A percentile compares a stretch with the other conserved stretches of the same genome.
phyloP scores from a whole-genome alignment of 176 grass and related monocot species.

The Musa schizocarpa region DNA sequence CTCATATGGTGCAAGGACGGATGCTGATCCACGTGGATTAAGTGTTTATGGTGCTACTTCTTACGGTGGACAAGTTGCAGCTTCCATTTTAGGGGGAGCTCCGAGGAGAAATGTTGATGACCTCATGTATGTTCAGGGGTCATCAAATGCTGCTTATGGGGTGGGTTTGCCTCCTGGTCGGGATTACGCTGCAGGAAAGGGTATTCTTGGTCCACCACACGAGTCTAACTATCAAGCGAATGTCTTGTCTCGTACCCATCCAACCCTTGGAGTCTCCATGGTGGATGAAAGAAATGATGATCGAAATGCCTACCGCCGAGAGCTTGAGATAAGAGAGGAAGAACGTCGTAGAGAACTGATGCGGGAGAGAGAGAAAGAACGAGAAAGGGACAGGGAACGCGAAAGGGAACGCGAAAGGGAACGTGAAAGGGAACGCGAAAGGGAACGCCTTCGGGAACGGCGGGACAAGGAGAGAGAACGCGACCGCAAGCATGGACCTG shows the following conservation, averaged over 20 bases:
- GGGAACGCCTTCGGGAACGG: conserved; percentile 56
- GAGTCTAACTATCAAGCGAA: conserved; percentile 60
- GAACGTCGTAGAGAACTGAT: conserved; percentile 57
- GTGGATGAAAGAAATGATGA: conserved; percentile 57
- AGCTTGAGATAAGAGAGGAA: conserved; percentile 84
- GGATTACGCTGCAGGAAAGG: conserved; percentile 73
- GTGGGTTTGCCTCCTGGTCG: conserved; percentile 60
- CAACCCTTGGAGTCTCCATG: conserved; percentile 48
- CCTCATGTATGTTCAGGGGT: conserved; percentile 52
- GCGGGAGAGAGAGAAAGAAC: conserved; percentile 36
- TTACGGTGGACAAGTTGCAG: conserved; percentile 59
- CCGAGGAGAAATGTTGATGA: conserved; percentile 73
- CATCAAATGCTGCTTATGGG: conserved; percentile 49
- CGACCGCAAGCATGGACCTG: conserved; percentile 57
- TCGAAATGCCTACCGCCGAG: conserved; percentile 45
- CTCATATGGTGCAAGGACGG: conserved; percentile 52
- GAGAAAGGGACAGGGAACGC: conserved; percentile 18
- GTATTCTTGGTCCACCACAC: conserved; percentile 40
- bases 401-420: conserved; percentile 35
- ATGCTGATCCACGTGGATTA: conserved; percentile 56
- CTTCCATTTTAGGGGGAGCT: conserved; percentile 70
- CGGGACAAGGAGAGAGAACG: conserved; percentile 78
- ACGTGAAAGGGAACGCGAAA: conserved; percentile 46
- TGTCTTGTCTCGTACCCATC: conserved; percentile 41
- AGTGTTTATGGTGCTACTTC: conserved; percentile 65